Evolutionary conservation across 805 yeast species (phyloP).

Genomic region (Candida insectalens): DNA sequence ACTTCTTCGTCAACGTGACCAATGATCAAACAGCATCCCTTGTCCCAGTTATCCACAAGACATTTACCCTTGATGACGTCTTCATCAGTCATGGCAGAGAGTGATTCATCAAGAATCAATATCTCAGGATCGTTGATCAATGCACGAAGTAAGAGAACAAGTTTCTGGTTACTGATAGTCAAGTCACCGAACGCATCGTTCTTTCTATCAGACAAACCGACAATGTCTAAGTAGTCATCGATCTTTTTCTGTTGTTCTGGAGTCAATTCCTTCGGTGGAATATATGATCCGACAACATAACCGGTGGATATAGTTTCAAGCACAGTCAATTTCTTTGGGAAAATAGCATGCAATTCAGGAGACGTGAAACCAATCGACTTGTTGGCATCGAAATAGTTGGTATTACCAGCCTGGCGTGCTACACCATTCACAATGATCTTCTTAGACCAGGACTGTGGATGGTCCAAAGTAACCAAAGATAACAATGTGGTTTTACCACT

Average conservation of each 20-base stretch:
- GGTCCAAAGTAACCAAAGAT: constrained; percentile 83
- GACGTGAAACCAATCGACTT: constrained; percentile 75
- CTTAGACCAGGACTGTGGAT: constrained; percentile 91
- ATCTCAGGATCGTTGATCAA: constrained; percentile 69
- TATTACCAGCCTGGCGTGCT: constrained; percentile 63
- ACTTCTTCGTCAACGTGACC: constrained; percentile 82
- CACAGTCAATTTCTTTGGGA: constrained; percentile 49
- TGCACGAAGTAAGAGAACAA: constrained; percentile 68
- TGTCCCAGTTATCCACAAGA: constrained; percentile 39
- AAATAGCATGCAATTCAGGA: constrained; percentile 88
- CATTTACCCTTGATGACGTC: constrained; percentile 46
- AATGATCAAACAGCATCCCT: constrained; percentile 64
- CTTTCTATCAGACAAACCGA: constrained; percentile 29
- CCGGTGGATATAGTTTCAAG: constrained; percentile 64
- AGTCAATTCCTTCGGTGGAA: constrained; percentile 34
- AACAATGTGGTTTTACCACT: constrained; percentile 87
- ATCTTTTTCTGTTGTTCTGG: constrained; percentile 28
- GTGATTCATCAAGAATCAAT: constrained; percentile 83
- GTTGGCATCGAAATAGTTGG: constrained; percentile 72
- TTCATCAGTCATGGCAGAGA: constrained; percentile 77
- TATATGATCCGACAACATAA: constrained; percentile 53
- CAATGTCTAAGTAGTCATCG: constrained; percentile 36
- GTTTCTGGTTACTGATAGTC: constrained; percentile 66
- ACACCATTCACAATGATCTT: constrained; percentile 54
- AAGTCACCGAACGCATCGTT: constrained; percentile 42